Evolutionary conservation across 2,329 filamentous ascomycete species (phyloP), one percentile per base, ranked within the genome.

Genomic region (Fusarium musae): DNA sequence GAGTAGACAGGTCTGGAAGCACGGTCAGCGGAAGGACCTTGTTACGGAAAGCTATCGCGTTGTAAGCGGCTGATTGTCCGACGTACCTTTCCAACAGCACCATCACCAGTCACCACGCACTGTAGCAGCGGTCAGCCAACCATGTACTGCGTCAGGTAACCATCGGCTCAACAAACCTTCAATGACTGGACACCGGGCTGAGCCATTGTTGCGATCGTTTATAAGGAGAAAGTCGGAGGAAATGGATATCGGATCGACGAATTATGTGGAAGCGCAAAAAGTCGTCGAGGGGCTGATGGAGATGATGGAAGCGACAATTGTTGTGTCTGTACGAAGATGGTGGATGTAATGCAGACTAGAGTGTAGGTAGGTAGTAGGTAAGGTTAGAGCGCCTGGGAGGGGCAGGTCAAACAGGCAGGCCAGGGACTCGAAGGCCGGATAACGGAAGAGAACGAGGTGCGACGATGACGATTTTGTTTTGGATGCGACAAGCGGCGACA

Each of bases 51-150:
- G 60, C 30, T 21, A 57, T 43, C 60, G 56, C 44, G 54, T 39
- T 42, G 32, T 23, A 26, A 57, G 53, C 46, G 63, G 59, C 52
- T 43, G 26, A 50, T 32, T 47, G 26, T 43, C 40, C 66, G 59
- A 70, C 80, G 58, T 66, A 97, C 95, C 91, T 99, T 99, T 85
- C 96, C 96, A 79, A 99, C 96, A 82, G 96, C 96, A 93, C 96
- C 96, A 84, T 99, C 96, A 86, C 96, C 96, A 73, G 96, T 98
- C 82, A 99, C 96, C 82, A 99, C 96, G 84, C 96, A 99, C 95
- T 98, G 78, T 69, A 82, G 77, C 75, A 74, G 73, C 69, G 75
- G 79, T 79, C 75, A 80, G 78, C 78, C 59, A 58, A 60, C 67
- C 53, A 70, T 61, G 62, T 58, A 60, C 65, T 73, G 73, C 64